A percentile compares a stretch with the other conserved stretches of the same genome.
These are phyloP conservation scores for Plasmodium yoelii DNA, from an alignment of 169 alveolate species.

Conservation along the genomic window DNA sequence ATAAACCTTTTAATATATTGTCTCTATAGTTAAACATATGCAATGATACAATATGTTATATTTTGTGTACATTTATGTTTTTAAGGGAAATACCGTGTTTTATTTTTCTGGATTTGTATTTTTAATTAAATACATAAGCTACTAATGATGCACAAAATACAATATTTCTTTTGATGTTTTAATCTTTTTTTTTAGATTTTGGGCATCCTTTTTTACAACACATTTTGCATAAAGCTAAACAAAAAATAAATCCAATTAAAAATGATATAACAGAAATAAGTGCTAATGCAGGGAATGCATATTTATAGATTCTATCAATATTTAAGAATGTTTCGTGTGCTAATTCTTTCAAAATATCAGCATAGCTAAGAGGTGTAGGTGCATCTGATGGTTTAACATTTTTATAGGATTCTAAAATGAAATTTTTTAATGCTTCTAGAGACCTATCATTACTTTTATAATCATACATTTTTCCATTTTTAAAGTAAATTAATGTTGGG, in stretches of 20 bases:
- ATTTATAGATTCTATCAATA: constrained; percentile 64
- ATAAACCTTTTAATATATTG: no score
- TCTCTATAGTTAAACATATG: no score
- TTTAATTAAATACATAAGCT: no score
- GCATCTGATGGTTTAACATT: constrained; percentile 38
- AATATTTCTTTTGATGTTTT: neutral
- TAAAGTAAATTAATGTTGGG: constrained; percentile 96
- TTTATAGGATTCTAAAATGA: constrained; percentile 77
- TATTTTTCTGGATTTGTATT: no score
- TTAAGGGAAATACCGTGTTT: no score
- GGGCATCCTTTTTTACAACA: neutral
- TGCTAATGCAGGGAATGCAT: constrained; percentile 59
- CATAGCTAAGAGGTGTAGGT: constrained; percentile 50
- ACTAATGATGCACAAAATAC: no score
- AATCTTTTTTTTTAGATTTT: constrained; percentile 2
- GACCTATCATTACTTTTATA: constrained; percentile 82
- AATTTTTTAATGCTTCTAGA: constrained; percentile 79
- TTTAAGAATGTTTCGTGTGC: constrained; percentile 34
- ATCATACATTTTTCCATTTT: constrained; percentile 92
- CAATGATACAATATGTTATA: no score
- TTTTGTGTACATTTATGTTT: no score
- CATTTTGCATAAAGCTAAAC: constrained; percentile 11
- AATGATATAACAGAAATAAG: constrained; percentile 39
- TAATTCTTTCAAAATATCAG: constrained; percentile 49
- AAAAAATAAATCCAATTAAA: constrained; percentile 10